A percentile compares a stretch with the other conserved stretches of the same genome.
phyloP scores from a whole-genome alignment of 805 yeast genomes.

The Wickerhamiella australiensis region DNA sequence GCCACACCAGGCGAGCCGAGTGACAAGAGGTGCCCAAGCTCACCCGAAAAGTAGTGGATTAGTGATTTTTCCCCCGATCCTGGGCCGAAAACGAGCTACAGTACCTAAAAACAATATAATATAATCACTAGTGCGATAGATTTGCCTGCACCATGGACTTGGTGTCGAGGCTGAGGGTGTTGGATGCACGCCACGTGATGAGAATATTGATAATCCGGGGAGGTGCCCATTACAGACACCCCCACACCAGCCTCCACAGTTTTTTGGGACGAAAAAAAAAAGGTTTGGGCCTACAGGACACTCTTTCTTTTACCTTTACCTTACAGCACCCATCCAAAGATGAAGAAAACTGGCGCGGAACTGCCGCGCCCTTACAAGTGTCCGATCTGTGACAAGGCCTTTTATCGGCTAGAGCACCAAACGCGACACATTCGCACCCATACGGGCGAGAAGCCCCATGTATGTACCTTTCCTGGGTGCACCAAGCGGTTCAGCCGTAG shows the following conservation, averaged over 20 bases:
- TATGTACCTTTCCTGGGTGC: slow-evolving; percentile 77
- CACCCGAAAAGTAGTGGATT: too few species aligned
- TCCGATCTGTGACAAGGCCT: slow-evolving; percentile 72
- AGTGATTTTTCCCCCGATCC: too few species aligned
- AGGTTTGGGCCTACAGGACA: not conserved
- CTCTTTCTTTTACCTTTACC: not conserved
- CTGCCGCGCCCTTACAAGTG: slow-evolving; percentile 67
- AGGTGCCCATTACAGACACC: not conserved
- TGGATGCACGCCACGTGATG: not conserved
- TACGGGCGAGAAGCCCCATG: slow-evolving; percentile 85
- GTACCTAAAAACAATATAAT: too few species aligned
- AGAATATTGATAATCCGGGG: not conserved
- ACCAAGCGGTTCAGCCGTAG: slow-evolving; percentile 64
- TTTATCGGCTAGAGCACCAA: slow-evolving; percentile 80
- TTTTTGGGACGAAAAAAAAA: not conserved
- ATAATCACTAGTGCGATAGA: too few species aligned
- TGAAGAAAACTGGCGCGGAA: slow-evolving; percentile 18
- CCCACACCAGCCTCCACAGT: not conserved
- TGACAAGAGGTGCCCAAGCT: too few species aligned
- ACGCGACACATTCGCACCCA: slow-evolving; percentile 86
- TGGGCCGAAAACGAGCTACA: too few species aligned
- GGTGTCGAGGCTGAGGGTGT: not conserved
- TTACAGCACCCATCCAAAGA: not conserved
- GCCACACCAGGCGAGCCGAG: too few species aligned
- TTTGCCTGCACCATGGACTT: too few species aligned